Base-by-base conservation (phyloP, 441 rosid species). In the Pelargonium exstipulatum region DNA sequence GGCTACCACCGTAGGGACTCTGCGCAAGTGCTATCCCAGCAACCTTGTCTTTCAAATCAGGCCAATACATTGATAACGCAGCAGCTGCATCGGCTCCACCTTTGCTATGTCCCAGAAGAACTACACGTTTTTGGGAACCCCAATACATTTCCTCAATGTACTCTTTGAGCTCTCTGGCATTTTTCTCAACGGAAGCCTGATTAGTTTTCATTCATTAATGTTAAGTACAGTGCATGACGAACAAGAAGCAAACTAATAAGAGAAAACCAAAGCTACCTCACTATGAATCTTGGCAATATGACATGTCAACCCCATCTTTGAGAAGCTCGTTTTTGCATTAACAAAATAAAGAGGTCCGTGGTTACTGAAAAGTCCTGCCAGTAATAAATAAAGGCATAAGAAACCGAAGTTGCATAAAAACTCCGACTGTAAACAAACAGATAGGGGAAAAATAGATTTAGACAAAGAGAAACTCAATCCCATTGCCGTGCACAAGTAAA, bases 221-320 rank as follows among this genome's bases (percentile, higher is more conserved):
- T 51, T 83, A 74, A 77, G 81, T 70, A 61, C 24, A 68, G 45
- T 71, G 70, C 61, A 62, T 20, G 42, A 55, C 71, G 12, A 57
- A 37, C 46, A 67, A 16, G 61, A 62, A 3, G 0, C 51, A 53
- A 69, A 18, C 64, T 51, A 12, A 63, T n/a, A n/a, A n/a, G 43
- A 20, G 13, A 66, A 70, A 70, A 62, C 69, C 66, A 49, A 68
- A 62, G 13, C 40, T 83, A 92, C 97, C 97, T 95, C 98, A 8
- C 99, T 89, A 77, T 95, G 99, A 82, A 95, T 95, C 87, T 90
- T 95, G 35, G 97, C 97, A 74, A 95, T 92, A 81, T 90, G 99
- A 78, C 99, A 92, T 20, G 89, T 69, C 73, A 95, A 80, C 49
- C 96, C 98, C 96, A 90, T 74, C 87, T 92, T 92, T 63, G 97